phyloP scores from a whole-genome alignment of 108 stramenopile genomes.

The Cyclotella distinguenda region DNA sequence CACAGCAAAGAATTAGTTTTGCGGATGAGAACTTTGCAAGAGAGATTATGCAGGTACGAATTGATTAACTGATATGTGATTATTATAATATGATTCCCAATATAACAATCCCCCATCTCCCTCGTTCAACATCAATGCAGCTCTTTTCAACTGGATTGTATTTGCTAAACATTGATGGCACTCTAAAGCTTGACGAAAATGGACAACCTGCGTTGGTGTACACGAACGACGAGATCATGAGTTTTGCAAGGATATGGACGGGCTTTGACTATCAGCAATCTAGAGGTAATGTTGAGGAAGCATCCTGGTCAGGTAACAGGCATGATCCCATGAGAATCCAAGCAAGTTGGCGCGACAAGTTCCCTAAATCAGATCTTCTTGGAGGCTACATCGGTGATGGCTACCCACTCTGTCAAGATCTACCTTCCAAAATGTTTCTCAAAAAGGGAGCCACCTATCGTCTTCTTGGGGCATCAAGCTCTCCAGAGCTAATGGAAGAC shows the following conservation, averaged over 20 bases:
- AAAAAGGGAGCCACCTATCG: conserved; percentile 54
- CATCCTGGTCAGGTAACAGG: conserved; percentile 20
- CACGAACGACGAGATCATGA: conserved; percentile 55
- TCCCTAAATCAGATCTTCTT: conserved; percentile 60
- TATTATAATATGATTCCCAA: too few species aligned
- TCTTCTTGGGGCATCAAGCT: conserved; percentile 43
- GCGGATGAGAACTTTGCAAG: conserved; percentile 74
- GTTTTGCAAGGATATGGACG: conserved; percentile 63
- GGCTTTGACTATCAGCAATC: conserved; percentile 53
- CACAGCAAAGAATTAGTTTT: conserved; percentile 30
- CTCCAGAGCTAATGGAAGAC: conserved; percentile 50
- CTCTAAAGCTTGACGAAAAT: conserved; percentile 36
- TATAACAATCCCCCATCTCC: not conserved
- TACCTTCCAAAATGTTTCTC: conserved; percentile 47
- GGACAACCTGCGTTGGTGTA: conserved; percentile 44
- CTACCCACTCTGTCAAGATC: conserved; percentile 43
- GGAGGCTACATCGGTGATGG: conserved; percentile 72
- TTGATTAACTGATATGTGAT: too few species aligned
- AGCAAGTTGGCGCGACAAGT: conserved; percentile 49
- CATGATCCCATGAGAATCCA: conserved; percentile 69
- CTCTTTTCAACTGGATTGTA: conserved; percentile 56
- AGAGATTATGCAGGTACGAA: conserved; percentile 3
- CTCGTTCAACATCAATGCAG: conserved; percentile 56
- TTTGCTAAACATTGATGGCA: conserved; percentile 49
- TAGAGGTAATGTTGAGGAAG: conserved; percentile 54